Evolutionary conservation across 2,329 filamentous ascomycete species (phyloP).

Genomic region (Basipetospora chlamydospora): DNA sequence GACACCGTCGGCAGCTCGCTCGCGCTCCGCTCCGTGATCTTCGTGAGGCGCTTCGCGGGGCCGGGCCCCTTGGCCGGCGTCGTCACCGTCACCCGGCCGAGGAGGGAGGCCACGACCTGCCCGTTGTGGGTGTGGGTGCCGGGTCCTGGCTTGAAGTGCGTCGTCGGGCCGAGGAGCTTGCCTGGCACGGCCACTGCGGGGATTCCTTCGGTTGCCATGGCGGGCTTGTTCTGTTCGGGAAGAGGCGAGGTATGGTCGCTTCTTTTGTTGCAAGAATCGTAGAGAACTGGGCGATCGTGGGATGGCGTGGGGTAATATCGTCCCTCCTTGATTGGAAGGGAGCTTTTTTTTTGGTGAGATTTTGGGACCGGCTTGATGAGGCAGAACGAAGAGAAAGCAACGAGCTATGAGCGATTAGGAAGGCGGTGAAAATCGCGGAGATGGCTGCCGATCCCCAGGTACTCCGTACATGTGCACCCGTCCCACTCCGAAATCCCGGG

Average conservation of each 20-base stretch:
- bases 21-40: slow-evolving; percentile 32
- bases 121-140: slow-evolving; percentile 72
- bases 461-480: no score
- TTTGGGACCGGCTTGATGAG: neutral
- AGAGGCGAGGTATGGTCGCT: no score
- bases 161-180: slow-evolving; percentile 56
- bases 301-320: no score
- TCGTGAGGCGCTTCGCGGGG: slow-evolving; percentile 43
- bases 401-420: no score
- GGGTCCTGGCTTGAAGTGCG: slow-evolving; percentile 56
- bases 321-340: no score
- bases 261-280: neutral
- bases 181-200: slow-evolving; percentile 61
- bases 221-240: no score
- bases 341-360: neutral
- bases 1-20: slow-evolving; percentile 38
- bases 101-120: slow-evolving; percentile 67
- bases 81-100: slow-evolving; percentile 51
- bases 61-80: slow-evolving; percentile 31
- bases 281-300: no score
- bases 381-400: neutral
- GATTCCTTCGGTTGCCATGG: slow-evolving; percentile 19
- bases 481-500: no score
- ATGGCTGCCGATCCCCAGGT: no score
- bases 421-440: slow-evolving; percentile 1